Conservation (phyloP, 345 rosid species). For the Draba incana region DNA sequence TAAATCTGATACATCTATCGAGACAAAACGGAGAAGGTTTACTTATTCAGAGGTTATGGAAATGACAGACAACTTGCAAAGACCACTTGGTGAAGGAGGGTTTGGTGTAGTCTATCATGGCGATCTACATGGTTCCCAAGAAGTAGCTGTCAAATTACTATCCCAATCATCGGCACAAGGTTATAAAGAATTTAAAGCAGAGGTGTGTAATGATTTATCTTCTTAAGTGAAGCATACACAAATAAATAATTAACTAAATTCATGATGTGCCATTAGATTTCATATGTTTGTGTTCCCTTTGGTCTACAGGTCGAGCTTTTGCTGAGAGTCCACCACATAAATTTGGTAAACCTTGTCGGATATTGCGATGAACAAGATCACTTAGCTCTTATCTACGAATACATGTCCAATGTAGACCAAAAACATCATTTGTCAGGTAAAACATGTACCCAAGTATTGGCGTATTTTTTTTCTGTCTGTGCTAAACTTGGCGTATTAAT, state of each 20-base stretch:
- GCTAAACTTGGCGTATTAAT: too few relatives aligned
- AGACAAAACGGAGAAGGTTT: slow-evolving; percentile 31
- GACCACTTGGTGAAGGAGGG: slow-evolving; percentile 49
- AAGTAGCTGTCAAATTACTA: slow-evolving; percentile 15
- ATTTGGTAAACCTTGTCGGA: slow-evolving; percentile 39
- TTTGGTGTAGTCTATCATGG: slow-evolving; percentile 57
- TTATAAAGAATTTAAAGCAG: background rate
- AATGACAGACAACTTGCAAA: slow-evolving; percentile 48
- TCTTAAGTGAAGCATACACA: too few relatives aligned
- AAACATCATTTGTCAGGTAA: slow-evolving; percentile 21
- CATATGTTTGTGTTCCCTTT: too few relatives aligned
- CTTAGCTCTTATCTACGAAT: slow-evolving; percentile 44
- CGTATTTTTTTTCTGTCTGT: too few relatives aligned
- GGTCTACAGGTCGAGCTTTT: slow-evolving; percentile 37
- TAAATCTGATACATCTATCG: background rate
- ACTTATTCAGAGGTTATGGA: slow-evolving; percentile 32
- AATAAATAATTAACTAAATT: too few relatives aligned
- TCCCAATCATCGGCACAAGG: background rate
- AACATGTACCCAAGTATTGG: too few relatives aligned
- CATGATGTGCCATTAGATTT: background rate
- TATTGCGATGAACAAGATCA: slow-evolving; percentile 38
- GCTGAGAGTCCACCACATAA: slow-evolving; percentile 43
- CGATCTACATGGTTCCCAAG: background rate
- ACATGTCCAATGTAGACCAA: slow-evolving; percentile 32
- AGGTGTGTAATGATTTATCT: background rate